phyloP scores from a whole-genome alignment of 2,329 filamentous ascomycete species.

The Tympanopsis confertula region DNA sequence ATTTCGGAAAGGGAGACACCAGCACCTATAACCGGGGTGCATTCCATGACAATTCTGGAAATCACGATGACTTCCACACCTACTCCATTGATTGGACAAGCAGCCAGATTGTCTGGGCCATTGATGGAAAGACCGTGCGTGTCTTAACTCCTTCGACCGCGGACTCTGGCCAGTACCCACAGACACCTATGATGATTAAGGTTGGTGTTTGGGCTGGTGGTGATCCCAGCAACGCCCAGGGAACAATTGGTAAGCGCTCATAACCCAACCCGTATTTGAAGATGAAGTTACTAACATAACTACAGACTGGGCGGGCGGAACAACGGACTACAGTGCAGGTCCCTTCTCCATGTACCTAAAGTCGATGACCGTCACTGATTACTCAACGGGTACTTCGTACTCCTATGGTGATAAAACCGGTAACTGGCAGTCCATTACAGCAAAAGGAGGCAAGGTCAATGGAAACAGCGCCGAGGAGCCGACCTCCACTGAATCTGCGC shows the following conservation, averaged over 20 bases:
- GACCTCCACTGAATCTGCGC: constrained; percentile 40
- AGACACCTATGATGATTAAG: constrained; percentile 62
- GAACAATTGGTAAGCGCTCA: constrained; percentile 36
- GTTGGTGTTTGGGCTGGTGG: constrained; percentile 62
- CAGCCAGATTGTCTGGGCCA: constrained; percentile 54
- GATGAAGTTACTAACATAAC: not conserved
- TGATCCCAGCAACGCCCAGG: constrained; percentile 48
- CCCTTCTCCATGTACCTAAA: constrained; percentile 61
- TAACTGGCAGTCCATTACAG: constrained; percentile 50
- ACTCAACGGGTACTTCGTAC: constrained; percentile 60
- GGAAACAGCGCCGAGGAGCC: constrained; percentile 37
- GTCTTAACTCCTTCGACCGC: constrained; percentile 48
- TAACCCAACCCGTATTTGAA: too few species aligned
- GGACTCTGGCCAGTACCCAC: constrained; percentile 50
- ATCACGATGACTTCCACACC: constrained; percentile 52
- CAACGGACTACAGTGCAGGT: constrained; percentile 50
- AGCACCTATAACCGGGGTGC: constrained; percentile 55
- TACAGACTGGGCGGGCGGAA: constrained; percentile 51
- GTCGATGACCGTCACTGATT: constrained; percentile 55
- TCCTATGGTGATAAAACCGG: constrained; percentile 51
- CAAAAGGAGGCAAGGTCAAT: constrained; percentile 48
- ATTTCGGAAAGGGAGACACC: constrained; percentile 62
- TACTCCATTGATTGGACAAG: constrained; percentile 64
- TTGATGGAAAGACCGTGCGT: constrained; percentile 50
- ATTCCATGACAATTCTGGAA: constrained; percentile 42